Percentiles rank a stretch among this genome's conserved stretches.
Evolutionary conservation across 2,329 filamentous ascomycete species (phyloP).

Genomic region (Pseudogymnoascus sp.): DNA sequence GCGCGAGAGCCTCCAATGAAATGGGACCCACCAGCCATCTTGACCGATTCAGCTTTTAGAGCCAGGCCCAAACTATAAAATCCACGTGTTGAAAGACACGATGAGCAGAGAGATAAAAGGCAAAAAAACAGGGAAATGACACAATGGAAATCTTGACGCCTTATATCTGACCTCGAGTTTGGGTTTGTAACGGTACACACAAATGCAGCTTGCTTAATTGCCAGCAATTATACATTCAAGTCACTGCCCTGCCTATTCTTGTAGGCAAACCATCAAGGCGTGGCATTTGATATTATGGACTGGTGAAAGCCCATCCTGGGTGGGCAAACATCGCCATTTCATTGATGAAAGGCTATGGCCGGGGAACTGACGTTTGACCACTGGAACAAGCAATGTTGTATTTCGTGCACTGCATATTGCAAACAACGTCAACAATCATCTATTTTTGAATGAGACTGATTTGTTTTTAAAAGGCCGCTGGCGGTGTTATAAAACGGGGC

Average conservation of each 20-base stretch:
- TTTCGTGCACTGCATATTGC: not conserved
- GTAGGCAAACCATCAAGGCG: not conserved
- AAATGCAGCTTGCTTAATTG: conserved; percentile 7
- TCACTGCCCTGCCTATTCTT: not conserved
- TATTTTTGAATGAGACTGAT: not conserved
- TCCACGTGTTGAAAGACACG: not conserved
- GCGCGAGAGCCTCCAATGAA: not conserved
- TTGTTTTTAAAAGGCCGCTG: not conserved
- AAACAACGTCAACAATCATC: not conserved
- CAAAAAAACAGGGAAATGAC: not conserved
- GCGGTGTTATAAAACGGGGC: not conserved
- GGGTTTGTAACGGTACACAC: conserved; percentile 4
- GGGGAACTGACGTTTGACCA: not conserved
- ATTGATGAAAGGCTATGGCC: not conserved
- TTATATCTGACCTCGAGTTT: conserved; percentile 1
- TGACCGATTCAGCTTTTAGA: conserved; percentile 18
- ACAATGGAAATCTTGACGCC: not conserved
- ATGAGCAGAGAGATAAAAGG: not conserved
- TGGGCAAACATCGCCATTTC: conserved; percentile 6
- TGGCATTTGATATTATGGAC: not conserved
- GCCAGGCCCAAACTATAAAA: not conserved
- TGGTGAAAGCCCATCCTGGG: not conserved
- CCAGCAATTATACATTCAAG: not conserved
- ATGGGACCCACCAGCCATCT: conserved; percentile 26
- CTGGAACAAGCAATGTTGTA: not conserved